These are phyloP conservation scores for Pseudotsuga menziesii DNA, from an alignment of 75 land plant genomes.

Conservation along the genomic window DNA sequence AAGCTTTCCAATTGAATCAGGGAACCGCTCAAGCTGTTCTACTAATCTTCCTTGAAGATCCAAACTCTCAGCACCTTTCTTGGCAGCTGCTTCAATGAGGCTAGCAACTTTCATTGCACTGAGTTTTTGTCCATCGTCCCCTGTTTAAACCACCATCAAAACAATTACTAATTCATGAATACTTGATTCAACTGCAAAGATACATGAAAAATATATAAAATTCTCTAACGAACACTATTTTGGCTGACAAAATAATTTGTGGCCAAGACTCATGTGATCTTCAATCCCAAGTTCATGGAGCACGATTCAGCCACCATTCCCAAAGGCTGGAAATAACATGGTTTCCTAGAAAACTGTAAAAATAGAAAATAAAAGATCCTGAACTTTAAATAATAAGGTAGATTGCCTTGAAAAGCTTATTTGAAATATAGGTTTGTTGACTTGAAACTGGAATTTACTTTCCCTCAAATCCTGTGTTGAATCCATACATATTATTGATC, in stretches of 20 bases:
- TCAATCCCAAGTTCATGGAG: background rate
- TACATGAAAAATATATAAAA: background rate
- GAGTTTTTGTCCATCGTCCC: constrained; percentile 20
- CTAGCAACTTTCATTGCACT: constrained; percentile 41
- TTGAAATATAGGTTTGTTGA: background rate
- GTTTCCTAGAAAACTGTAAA: background rate
- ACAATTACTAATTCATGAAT: background rate
- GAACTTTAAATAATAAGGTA: background rate
- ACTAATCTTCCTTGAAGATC: constrained; percentile 42
- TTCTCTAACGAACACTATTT: background rate
- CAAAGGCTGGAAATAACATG: background rate
- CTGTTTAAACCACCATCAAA: background rate
- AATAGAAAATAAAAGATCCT: background rate
- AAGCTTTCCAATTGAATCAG: constrained; percentile 47
- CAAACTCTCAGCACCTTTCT: constrained; percentile 28
- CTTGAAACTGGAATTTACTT: background rate
- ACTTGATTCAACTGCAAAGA: background rate
- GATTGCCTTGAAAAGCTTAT: too few relatives aligned
- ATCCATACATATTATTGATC: background rate
- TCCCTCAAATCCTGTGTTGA: background rate
- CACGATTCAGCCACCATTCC: background rate
- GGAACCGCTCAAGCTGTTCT: constrained; percentile 59
- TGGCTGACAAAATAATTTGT: background rate
- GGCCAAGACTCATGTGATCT: background rate
- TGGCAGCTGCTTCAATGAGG: constrained; percentile 35